These are phyloP conservation scores for Macrocystidia cucumis DNA, from an alignment of 1,284 basidiomycete species.

Conservation along the genomic window DNA sequence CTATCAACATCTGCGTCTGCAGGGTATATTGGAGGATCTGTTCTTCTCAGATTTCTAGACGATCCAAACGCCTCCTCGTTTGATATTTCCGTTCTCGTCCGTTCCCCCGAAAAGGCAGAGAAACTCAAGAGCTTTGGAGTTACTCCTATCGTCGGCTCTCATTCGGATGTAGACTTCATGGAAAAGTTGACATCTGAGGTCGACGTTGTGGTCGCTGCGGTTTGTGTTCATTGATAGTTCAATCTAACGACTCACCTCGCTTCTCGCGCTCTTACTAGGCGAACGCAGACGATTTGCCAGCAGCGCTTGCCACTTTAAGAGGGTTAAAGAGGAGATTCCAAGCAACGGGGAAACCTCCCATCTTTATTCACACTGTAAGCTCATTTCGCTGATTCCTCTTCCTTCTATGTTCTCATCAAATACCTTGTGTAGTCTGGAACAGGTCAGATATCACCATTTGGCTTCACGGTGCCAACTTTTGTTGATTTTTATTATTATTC, in stretches of 20 bases:
- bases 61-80: slow-evolving; percentile 21
- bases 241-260: background rate
- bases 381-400: background rate
- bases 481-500: slow-evolving; percentile 7
- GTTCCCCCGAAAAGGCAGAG: slow-evolving; percentile 21
- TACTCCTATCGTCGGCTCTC: slow-evolving; percentile 22
- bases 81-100: slow-evolving; percentile 27
- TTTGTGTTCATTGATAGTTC: slow-evolving; percentile 10
- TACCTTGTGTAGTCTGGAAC: slow-evolving; percentile 12
- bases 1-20: background rate
- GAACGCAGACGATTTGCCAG: slow-evolving; percentile 12
- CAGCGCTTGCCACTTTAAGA: slow-evolving; percentile 32
- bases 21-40: slow-evolving; percentile 36
- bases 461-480: background rate
- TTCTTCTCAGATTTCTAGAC: slow-evolving; percentile 24
- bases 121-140: slow-evolving; percentile 21
- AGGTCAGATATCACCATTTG: slow-evolving; percentile 9
- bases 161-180: slow-evolving; percentile 20
- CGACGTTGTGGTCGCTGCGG: slow-evolving; percentile 24
- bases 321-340: slow-evolving; percentile 36
- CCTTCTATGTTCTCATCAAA: background rate
- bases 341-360: slow-evolving; percentile 30
- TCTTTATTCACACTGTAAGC: slow-evolving; percentile 46
- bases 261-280: slow-evolving; percentile 6
- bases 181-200: slow-evolving; percentile 20